A percentile compares a stretch with the other conserved stretches of the same genome.
Evolutionary conservation across 345 rosid species (phyloP).

Genomic region (Lepidium didymum): DNA sequence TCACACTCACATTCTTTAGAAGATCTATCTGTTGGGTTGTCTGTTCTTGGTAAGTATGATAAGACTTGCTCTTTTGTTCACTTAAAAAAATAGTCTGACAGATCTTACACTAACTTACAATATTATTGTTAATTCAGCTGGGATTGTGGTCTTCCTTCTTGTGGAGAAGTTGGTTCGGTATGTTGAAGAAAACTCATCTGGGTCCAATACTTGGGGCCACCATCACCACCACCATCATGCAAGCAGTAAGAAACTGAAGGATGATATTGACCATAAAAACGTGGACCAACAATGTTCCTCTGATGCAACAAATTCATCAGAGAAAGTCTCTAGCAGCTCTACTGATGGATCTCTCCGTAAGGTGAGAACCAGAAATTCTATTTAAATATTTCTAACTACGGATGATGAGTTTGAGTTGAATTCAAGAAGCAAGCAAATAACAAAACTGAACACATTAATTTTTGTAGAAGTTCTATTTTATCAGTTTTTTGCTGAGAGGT

Average conservation of each 20-base stretch:
- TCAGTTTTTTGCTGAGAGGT: background rate
- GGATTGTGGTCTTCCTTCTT: constrained; percentile 86
- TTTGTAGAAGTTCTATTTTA: background rate
- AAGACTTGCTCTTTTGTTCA: background rate
- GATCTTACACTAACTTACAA: constrained; percentile 14
- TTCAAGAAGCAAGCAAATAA: background rate
- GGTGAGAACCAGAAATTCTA: constrained; percentile 36
- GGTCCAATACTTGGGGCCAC: constrained; percentile 50
- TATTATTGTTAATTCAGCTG: constrained; percentile 52
- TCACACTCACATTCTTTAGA: constrained; percentile 62
- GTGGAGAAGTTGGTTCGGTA: constrained; percentile 94
- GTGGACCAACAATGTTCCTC: constrained; percentile 26
- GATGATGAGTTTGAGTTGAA: background rate
- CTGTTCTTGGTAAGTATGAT: constrained; percentile 58
- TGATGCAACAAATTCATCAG: constrained; percentile 28
- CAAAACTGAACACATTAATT: background rate
- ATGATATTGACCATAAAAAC: constrained; percentile 33
- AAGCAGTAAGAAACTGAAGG: constrained; percentile 49
- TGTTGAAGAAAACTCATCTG: constrained; percentile 67
- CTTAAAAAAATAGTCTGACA: background rate
- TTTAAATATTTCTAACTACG: background rate
- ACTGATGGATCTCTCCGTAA: constrained; percentile 56
- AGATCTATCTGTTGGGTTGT: constrained; percentile 86
- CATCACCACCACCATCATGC: constrained; percentile 57
- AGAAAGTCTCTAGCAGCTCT: constrained; percentile 34